phyloP scores from a whole-genome alignment of 2,329 filamentous ascomycete genomes.

The Plectosphaerella plurivora region DNA sequence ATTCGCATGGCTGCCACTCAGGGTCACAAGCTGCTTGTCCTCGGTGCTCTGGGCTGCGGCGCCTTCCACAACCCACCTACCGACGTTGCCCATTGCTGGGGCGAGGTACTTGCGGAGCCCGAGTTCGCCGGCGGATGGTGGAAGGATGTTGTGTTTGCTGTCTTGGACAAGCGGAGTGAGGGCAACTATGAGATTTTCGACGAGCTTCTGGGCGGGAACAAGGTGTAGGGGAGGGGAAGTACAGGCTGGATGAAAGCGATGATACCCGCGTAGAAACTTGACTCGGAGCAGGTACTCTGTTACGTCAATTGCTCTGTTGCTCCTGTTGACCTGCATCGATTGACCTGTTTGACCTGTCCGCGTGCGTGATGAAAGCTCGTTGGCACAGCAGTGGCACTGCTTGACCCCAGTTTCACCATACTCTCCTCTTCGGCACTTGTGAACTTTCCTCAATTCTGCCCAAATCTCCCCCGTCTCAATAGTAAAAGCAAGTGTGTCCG shows the following conservation, averaged over 20 bases:
- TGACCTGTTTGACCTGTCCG: no score
- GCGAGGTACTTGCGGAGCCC: conserved; percentile 51
- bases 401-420: no score
- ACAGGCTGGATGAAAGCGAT: background rate
- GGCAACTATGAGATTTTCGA: conserved; percentile 49
- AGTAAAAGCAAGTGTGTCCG: background rate
- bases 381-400: no score
- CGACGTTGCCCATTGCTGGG: conserved; percentile 60
- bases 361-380: no score
- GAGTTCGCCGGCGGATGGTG: conserved; percentile 65
- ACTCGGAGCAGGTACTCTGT: background rate
- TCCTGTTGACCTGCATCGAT: no score
- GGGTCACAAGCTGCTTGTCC: conserved; percentile 54
- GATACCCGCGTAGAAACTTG: no score
- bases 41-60: conserved; percentile 68
- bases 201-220: conserved; percentile 31
- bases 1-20: conserved; percentile 55
- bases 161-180: conserved; percentile 40
- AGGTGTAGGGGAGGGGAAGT: conserved; percentile 15
- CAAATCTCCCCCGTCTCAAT: background rate
- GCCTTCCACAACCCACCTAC: conserved; percentile 58
- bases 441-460: background rate
- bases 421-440: background rate
- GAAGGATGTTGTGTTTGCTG: conserved; percentile 59
- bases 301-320: no score